phyloP scores from a whole-genome alignment of 2,329 filamentous ascomycete species.

The Xylariaceae sp. region DNA sequence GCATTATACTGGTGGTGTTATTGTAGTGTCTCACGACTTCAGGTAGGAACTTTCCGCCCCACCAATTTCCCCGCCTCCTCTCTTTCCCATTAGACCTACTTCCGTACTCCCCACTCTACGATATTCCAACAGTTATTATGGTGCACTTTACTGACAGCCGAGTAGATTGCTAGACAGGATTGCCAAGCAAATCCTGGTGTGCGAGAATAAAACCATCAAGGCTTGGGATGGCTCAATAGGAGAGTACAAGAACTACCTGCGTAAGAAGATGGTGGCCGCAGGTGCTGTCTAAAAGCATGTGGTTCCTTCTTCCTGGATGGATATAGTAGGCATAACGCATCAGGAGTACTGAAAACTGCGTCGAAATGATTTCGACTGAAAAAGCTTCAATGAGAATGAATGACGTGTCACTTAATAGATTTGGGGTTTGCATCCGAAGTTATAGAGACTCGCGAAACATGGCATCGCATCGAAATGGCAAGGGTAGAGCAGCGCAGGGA shows the following conservation, averaged over 20 bases:
- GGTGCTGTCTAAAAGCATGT: conserved; percentile 71
- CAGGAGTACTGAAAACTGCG: not conserved
- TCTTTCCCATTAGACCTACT: too few relatives aligned
- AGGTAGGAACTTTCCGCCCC: conserved; percentile 56
- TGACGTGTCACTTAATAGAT: too few relatives aligned
- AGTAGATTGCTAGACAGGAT: conserved; percentile 94
- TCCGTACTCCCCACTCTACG: too few relatives aligned
- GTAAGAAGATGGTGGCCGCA: conserved; percentile 94
- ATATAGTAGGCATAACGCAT: conserved; percentile 6
- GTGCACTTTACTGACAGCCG: conserved; percentile 21
- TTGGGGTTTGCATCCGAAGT: too few relatives aligned
- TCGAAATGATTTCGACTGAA: not conserved
- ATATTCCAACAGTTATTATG: too few relatives aligned
- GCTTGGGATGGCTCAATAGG: conserved; percentile 86
- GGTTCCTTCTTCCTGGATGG: conserved; percentile 5
- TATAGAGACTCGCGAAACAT: too few relatives aligned
- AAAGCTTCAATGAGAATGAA: too few relatives aligned
- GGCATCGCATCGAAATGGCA: too few relatives aligned
- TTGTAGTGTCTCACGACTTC: conserved; percentile 98
- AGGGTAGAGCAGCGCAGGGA: too few relatives aligned
- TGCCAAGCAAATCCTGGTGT: conserved; percentile 98
- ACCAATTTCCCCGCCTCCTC: conserved; percentile 1
- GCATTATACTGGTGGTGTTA: conserved; percentile 90
- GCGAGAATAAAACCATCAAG: conserved; percentile 93
- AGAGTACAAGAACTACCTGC: conserved; percentile 96